Base-by-base conservation (phyloP, 805 yeast genomes). In the Metschnikowia orientalis region DNA sequence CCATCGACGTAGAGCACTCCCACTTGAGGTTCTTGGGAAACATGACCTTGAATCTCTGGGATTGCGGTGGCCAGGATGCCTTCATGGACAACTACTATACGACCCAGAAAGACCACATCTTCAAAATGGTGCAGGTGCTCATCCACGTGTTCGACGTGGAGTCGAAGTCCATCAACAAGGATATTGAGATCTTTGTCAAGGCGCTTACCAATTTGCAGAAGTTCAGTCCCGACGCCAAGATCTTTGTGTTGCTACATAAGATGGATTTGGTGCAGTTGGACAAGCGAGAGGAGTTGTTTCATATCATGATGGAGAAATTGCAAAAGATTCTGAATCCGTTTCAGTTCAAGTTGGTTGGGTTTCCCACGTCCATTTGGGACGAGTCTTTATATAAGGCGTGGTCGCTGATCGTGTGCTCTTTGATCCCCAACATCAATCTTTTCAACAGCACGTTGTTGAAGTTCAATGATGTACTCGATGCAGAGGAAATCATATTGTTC, bases 1-100 rank as follows among this genome's bases (percentile, higher is more conserved):
- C 98, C 0, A 89, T 92, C 37, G 98, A 92, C 53, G 97, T 92
- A n/a, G 98, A 92, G 54, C 96, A 92, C 54, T 87, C 97, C 2
- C 95, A 90, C 60, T 63, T 92, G 35, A 67, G 97, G 31, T 89
- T 92, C 51, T 66, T 92, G 38, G 96, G 96, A 1, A 89, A 90
- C 55, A 87, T 92, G 94, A 88, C 97, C 1, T 67, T 92, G 28
- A 90, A 90, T 50, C 65, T 92, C 14, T 89, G 97, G 97, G 98
- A 92, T 58, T 92, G 98, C 61, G 98, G 97, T 50, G 95, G 95
- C 3, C 98, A 92, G 56, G 97, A 92, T 57, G 87, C 83, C 2
- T 92, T 89, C 47, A 89, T 92, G 86, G 97, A 90, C 52, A 88
- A 86, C 57, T 92, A 92, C 55, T 79, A 86, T 51, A 76, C 89